Base-by-base conservation (phyloP, 495 filamentous ascomycete genomes). In the Pseudomonodictys pantanalensis region DNA sequence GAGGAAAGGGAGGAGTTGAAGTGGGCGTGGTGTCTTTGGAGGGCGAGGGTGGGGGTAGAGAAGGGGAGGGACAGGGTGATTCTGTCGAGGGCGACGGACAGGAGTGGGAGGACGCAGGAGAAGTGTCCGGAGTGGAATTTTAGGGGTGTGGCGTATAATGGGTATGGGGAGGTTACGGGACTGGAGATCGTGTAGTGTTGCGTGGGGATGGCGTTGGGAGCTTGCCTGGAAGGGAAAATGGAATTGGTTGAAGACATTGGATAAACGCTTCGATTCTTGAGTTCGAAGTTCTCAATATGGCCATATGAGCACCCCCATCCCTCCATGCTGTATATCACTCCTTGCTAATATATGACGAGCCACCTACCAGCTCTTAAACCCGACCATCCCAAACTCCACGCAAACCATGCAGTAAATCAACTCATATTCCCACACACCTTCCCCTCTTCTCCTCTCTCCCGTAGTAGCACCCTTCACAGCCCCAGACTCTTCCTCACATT, bases 401-500 rank as follows among this genome's bases (percentile, higher is more conserved):
- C 39, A 44, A 10, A n/a, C 24, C 52, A 45, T 55, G 52, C 52
- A 55, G 20, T 6, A 18, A 35, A 15, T 15, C 17, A 52, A 23
- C 6, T 46, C 38, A 25, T 30, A 20, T 35, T n/a, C 22, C 2
- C 33, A 39, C 2, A 29, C 24, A 3, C 4, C 18, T 2, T 15
- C 17, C 20, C 25, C 55, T 41, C 39, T 25, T 25, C 43, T 15
- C 18, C 52, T 10, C n/a, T 22, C 26, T 49, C 42, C 20, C 32
- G 32, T 8, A 46, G 20, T 30, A 9, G 29, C 15, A 24, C 15
- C 12, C 44, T 12, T 70, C 56, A 78, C 32, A 78, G 52, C 29
- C 75, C 87, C 71, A 89, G 66, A 38, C 82, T 83, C 73, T 79
- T 84, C 69, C 83, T 76, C 12, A 90, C 91, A 64, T 90, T 88